Conservation (phyloP, 768 basidiomycete genomes). For the Tubosaeta sp. region DNA sequence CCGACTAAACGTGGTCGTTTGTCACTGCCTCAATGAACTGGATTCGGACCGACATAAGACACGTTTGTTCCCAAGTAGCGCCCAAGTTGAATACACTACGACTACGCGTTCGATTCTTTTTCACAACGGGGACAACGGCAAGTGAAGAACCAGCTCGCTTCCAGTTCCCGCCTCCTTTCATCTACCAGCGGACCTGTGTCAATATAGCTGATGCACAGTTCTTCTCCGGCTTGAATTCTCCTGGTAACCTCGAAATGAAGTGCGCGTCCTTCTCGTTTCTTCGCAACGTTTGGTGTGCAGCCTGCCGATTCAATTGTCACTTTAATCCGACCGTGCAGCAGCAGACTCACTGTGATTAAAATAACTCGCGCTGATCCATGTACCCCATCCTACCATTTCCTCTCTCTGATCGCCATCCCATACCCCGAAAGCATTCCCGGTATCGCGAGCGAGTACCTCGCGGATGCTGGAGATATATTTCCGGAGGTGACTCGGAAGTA, state of each 20-base stretch:
- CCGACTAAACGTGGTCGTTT: slow-evolving; percentile 13
- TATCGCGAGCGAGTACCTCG: slow-evolving; percentile 53
- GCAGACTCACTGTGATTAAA: slow-evolving; percentile 60
- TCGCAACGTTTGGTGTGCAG: slow-evolving; percentile 50
- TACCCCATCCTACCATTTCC: slow-evolving; percentile 65
- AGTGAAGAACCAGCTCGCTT: slow-evolving; percentile 53
- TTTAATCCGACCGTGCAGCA: background rate
- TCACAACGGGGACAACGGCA: slow-evolving; percentile 48
- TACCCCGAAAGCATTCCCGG: slow-evolving; percentile 66
- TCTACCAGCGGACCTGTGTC: slow-evolving; percentile 30
- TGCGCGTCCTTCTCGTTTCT: slow-evolving; percentile 39
- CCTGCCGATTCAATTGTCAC: slow-evolving; percentile 31
- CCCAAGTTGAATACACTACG: background rate
- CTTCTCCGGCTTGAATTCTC: slow-evolving; percentile 45
- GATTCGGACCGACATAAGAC: slow-evolving; percentile 1
- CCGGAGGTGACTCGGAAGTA: slow-evolving; percentile 27
- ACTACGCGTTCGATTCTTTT: slow-evolving; percentile 9
- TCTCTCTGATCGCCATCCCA: slow-evolving; percentile 50
- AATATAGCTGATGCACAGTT: slow-evolving; percentile 58
- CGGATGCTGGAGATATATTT: slow-evolving; percentile 45
- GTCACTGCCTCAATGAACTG: background rate
- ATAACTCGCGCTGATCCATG: slow-evolving; percentile 58
- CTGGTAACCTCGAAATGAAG: slow-evolving; percentile 46
- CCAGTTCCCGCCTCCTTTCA: slow-evolving; percentile 39
- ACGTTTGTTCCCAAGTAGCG: background rate